A percentile compares a stretch with the other conserved stretches of the same genome.
Evolutionary conservation across 2,329 filamentous ascomycete genomes (phyloP).

Genomic region (Myriosclerotinia curreyana): DNA sequence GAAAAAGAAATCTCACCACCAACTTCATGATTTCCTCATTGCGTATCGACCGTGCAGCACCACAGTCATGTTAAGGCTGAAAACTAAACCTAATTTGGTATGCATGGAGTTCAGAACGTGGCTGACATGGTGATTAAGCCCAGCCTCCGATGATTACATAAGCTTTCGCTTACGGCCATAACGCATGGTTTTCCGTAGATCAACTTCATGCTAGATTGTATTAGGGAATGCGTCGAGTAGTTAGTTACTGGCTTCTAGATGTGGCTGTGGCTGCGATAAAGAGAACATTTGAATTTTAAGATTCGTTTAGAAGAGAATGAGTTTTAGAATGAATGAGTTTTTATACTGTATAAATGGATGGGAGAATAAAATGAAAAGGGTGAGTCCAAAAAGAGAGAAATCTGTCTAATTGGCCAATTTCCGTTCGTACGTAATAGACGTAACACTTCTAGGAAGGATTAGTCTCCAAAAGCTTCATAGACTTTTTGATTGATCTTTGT

Average conservation of each 20-base stretch:
- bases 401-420: background rate
- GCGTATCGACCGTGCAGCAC: background rate
- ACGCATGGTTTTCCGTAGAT: background rate
- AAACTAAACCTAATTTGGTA: background rate
- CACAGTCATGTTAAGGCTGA: background rate
- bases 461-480: background rate
- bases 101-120: slow-evolving; percentile 9
- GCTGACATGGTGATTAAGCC: slow-evolving; percentile 8
- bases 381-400: background rate
- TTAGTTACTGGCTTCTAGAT: background rate
- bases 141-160: slow-evolving; percentile 14
- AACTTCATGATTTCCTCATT: background rate
- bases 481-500: background rate
- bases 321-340: background rate
- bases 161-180: background rate
- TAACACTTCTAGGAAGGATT: background rate
- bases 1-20: background rate
- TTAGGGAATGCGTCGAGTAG: background rate
- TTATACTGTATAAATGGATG: background rate
- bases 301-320: background rate
- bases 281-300: background rate
- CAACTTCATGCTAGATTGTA: background rate
- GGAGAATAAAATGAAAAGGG: background rate
- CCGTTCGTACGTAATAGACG: background rate
- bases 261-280: background rate